Conservation (phyloP, 306 rosid genomes). For the Cucumis sativus region DNA sequence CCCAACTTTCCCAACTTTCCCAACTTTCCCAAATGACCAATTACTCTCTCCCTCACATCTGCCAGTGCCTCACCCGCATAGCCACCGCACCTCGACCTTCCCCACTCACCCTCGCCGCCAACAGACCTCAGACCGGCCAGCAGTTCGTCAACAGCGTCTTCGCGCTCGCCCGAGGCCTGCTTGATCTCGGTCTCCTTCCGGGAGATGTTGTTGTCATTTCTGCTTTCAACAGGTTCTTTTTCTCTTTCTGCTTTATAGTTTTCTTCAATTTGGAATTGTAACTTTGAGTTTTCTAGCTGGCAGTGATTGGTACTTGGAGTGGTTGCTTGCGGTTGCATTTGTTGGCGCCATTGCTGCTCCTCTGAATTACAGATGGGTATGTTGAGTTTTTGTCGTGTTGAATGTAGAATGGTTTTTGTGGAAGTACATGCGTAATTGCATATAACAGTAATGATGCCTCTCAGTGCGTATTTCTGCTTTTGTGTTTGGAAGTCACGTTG, state of each 20-base stretch:
- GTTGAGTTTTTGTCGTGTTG: slow-evolving; percentile 2
- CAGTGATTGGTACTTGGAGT: slow-evolving; percentile 76
- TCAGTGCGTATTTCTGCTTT: neutral
- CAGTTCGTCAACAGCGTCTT: slow-evolving; percentile 44
- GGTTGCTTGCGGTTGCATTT: slow-evolving; percentile 82
- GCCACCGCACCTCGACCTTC: slow-evolving; percentile 22
- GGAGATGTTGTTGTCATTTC: slow-evolving; percentile 68
- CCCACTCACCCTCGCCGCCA: slow-evolving; percentile 30
- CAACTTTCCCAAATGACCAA: slow-evolving; percentile 23
- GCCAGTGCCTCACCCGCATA: slow-evolving; percentile 58
- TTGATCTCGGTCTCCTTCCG: slow-evolving; percentile 35
- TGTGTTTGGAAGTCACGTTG: neutral
- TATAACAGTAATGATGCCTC: neutral
- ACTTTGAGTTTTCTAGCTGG: neutral
- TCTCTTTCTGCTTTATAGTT: neutral
- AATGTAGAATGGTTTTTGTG: neutral
- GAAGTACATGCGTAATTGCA: neutral
- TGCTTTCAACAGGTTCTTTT: slow-evolving; percentile 58
- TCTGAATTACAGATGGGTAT: slow-evolving; percentile 84
- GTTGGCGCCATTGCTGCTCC: slow-evolving; percentile 81
- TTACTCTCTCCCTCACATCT: slow-evolving; percentile 44
- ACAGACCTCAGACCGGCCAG: slow-evolving; percentile 34
- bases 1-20: neutral
- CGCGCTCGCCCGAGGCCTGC: slow-evolving; percentile 44
- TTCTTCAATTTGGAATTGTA: neutral